Conservation (phyloP, 257 asterid genomes). For the Cruciata laevipes region DNA sequence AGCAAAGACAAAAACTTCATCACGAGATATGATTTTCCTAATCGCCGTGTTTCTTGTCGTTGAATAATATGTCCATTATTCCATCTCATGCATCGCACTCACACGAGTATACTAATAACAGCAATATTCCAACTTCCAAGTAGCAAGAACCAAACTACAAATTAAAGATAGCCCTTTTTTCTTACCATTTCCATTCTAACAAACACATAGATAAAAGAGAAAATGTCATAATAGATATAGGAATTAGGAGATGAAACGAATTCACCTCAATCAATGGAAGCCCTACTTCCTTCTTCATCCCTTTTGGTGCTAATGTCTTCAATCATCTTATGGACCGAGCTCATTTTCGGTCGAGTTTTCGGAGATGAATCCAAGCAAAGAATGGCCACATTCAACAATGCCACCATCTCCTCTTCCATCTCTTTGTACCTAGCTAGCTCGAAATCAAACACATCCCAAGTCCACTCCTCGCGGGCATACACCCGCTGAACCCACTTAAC, state of each 20-base stretch:
- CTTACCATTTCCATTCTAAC: background rate
- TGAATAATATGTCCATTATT: background rate
- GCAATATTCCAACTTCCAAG: slow-evolving; percentile 1
- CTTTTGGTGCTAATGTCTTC: slow-evolving; percentile 15
- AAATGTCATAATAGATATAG: background rate
- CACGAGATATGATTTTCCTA: background rate
- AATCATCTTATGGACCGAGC: slow-evolving; percentile 24
- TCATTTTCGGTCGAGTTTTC: slow-evolving; percentile 35
- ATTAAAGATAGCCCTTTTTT: background rate
- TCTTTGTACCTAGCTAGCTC: slow-evolving; percentile 33
- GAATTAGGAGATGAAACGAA: background rate
- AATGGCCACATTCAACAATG: slow-evolving; percentile 34
- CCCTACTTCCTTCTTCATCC: slow-evolving; percentile 3
- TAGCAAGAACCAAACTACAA: background rate
- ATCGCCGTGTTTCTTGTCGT: background rate
- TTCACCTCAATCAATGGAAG: background rate
- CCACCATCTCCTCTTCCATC: slow-evolving; percentile 36
- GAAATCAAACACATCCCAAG: slow-evolving; percentile 36
- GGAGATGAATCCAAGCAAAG: slow-evolving; percentile 30
- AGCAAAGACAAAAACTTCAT: background rate
- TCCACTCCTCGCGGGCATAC: slow-evolving; percentile 28
- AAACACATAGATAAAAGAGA: background rate
- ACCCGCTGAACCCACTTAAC: slow-evolving; percentile 31
- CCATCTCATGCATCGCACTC: background rate
- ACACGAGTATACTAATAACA: background rate